These are phyloP conservation scores for Rutstroemia sydowiana DNA, from an alignment of 2,329 filamentous ascomycete genomes.

Conservation along the genomic window DNA sequence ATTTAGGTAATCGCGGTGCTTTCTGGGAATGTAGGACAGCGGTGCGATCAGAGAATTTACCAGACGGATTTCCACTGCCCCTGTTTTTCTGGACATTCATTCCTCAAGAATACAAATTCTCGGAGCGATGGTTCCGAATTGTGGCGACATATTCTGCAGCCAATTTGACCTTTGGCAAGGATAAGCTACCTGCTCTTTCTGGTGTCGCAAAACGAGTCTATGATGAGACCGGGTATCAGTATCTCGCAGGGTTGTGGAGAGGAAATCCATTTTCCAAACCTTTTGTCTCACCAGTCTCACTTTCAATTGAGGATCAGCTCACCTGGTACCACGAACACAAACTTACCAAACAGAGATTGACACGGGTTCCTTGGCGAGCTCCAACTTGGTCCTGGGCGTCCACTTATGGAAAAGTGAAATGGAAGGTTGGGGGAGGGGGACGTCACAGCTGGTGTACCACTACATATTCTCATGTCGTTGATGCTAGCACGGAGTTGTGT, in stretches of 20 bases:
- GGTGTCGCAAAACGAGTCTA: slow-evolving; percentile 19
- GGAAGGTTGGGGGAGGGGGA: background rate
- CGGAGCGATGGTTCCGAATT: slow-evolving; percentile 1
- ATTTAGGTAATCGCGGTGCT: slow-evolving; percentile 6
- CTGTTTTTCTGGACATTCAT: background rate
- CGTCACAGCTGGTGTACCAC: background rate
- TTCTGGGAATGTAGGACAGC: slow-evolving; percentile 13
- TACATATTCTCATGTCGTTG: slow-evolving; percentile 9
- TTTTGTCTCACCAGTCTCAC: no score
- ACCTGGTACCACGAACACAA: background rate
- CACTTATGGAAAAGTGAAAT: slow-evolving; percentile 4
- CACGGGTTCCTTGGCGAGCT: slow-evolving; percentile 14
- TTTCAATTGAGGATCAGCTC: slow-evolving; percentile 13
- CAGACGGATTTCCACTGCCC: background rate
- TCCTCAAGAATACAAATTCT: background rate
- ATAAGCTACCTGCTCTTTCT: slow-evolving; percentile 13
- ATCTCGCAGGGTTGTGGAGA: slow-evolving; percentile 20
- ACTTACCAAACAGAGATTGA: background rate
- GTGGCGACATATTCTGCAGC: slow-evolving; percentile 18
- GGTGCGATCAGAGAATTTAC: slow-evolving; percentile 12
- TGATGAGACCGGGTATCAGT: slow-evolving; percentile 11
- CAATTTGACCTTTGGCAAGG: slow-evolving; percentile 21
- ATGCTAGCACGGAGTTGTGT: slow-evolving; percentile 11
- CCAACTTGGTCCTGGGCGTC: slow-evolving; percentile 16
- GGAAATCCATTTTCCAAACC: no score